phyloP scores from a whole-genome alignment of 78 protist species.

The Emiliania huxleyi region DNA sequence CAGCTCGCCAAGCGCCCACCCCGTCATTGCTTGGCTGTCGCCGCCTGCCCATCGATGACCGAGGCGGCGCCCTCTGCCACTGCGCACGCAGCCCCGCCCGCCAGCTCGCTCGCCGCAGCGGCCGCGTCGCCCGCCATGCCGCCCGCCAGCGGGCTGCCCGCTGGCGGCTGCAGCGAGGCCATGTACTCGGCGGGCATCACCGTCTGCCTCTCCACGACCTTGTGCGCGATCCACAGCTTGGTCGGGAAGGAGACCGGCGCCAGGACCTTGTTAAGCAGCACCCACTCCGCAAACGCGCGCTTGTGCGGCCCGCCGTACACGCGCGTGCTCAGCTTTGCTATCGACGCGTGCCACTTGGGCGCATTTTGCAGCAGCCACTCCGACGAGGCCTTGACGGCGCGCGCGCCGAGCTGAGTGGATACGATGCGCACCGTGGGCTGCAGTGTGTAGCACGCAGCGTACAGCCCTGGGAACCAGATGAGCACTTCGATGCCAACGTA shows the following conservation, averaged over 20 bases:
- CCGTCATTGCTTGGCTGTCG: too few species aligned
- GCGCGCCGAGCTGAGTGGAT: neutral
- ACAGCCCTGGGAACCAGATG: neutral
- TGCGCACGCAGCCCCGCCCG: too few species aligned
- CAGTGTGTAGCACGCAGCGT: neutral
- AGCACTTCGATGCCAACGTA: neutral
- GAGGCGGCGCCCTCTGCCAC: too few species aligned
- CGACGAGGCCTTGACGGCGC: neutral
- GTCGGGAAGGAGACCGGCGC: neutral
- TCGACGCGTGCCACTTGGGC: neutral
- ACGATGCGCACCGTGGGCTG: neutral
- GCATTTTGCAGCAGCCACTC: neutral
- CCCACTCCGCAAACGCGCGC: neutral
- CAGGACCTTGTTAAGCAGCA: neutral
- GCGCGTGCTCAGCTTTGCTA: neutral
- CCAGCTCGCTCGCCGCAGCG: too few species aligned
- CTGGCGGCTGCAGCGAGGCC: too few species aligned
- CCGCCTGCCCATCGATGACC: too few species aligned
- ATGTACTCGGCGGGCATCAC: too few species aligned
- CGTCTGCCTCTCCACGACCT: neutral
- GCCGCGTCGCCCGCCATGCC: too few species aligned
- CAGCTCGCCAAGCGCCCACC: too few species aligned
- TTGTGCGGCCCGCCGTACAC: neutral
- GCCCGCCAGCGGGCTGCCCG: too few species aligned
- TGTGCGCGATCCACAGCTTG: neutral